Conservation (phyloP, 805 yeast species). For the Pichia paraexigua region DNA sequence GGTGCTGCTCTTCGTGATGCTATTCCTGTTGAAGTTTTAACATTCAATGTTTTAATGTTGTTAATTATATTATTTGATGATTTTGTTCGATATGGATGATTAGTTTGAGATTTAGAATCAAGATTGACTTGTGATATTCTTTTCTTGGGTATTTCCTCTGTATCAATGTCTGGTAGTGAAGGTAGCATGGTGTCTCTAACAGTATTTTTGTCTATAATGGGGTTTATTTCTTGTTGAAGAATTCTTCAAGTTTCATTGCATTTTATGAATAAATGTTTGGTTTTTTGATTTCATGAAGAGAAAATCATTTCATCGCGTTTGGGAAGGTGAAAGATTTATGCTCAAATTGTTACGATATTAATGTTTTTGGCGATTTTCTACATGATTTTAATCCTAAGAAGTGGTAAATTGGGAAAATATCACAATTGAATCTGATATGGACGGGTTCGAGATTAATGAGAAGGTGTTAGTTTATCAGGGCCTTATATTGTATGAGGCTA, state of each 20-base stretch:
- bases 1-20: conserved; percentile 1
- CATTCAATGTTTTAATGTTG: not conserved
- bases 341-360: not conserved
- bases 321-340: not conserved
- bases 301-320: not conserved
- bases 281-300: not conserved
- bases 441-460: conserved; percentile 15
- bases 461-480: conserved; percentile 81
- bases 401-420: not conserved
- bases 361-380: not conserved
- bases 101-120: not conserved
- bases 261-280: not conserved
- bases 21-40: not conserved
- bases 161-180: not conserved
- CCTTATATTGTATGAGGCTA: conserved; percentile 84
- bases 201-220: not conserved
- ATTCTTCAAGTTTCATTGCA: not conserved
- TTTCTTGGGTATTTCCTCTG: not conserved
- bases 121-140: not conserved
- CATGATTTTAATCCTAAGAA: not conserved
- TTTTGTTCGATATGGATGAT: not conserved
- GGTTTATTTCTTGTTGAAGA: not conserved
- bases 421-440: not conserved
- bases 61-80: not conserved
- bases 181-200: not conserved